These are phyloP conservation scores for Skeletonema tropicum DNA, from an alignment of 108 stramenopile species.

Conservation along the genomic window DNA sequence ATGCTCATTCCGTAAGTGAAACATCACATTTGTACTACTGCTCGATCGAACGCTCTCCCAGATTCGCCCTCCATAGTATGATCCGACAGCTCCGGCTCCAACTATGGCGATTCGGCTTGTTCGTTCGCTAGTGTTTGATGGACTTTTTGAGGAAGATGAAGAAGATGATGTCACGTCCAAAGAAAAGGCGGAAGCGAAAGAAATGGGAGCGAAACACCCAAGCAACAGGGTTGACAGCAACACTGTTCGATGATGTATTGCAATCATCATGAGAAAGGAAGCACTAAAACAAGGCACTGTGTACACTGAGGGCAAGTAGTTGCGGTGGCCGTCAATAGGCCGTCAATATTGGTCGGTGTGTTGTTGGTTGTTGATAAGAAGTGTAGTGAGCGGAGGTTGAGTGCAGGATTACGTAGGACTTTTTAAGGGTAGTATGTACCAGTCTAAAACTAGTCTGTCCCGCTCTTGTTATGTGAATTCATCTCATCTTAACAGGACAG, in stretches of 20 bases:
- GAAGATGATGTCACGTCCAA: background rate
- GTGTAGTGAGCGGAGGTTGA: too few relatives aligned
- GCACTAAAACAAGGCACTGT: too few relatives aligned
- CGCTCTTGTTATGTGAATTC: too few relatives aligned
- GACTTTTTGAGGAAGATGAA: background rate
- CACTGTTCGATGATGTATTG: background rate
- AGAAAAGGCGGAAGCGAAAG: background rate
- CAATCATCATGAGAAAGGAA: too few relatives aligned
- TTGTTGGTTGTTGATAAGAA: too few relatives aligned
- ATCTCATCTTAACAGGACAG: too few relatives aligned
- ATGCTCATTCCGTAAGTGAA: constrained; percentile 76
- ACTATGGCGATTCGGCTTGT: constrained; percentile 48
- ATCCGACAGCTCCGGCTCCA: constrained; percentile 72
- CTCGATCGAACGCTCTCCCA: constrained; percentile 60
- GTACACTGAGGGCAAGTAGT: too few relatives aligned
- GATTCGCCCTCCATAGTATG: constrained; percentile 52
- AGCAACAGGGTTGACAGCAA: background rate
- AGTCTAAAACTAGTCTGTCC: too few relatives aligned
- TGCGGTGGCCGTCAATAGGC: too few relatives aligned
- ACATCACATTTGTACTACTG: constrained; percentile 57
- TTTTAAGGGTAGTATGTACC: too few relatives aligned
- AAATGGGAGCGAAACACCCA: background rate
- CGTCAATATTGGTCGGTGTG: too few relatives aligned
- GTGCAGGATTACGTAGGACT: too few relatives aligned
- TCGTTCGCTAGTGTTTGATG: background rate